Conservation (phyloP, 208 protist species). For the Trypanosoma avium region DNA sequence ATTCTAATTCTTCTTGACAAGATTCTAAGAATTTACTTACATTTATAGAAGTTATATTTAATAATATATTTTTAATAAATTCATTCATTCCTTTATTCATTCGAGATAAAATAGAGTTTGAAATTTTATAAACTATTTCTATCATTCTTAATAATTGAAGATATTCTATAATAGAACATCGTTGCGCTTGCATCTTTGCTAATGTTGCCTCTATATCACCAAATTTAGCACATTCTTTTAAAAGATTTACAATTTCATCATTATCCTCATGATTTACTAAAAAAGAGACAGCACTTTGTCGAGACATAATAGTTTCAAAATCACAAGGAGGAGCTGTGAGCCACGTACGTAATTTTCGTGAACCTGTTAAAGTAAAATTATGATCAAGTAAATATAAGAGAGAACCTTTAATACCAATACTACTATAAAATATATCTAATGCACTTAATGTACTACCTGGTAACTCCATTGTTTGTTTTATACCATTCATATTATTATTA, state of each 20-base stretch:
- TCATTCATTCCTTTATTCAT: neutral
- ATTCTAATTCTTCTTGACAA: constrained; percentile 39
- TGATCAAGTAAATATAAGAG: constrained; percentile 71
- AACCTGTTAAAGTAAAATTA: constrained; percentile 59
- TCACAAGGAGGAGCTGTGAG: constrained; percentile 57
- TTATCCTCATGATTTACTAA: constrained; percentile 40
- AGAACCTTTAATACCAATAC: constrained; percentile 41
- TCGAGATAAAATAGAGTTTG: constrained; percentile 17
- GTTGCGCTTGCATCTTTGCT: constrained; percentile 73
- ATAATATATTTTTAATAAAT: constrained; percentile 38
- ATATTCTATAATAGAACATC: constrained; percentile 74
- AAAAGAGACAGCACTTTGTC: constrained; percentile 54
- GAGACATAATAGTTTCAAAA: constrained; percentile 29
- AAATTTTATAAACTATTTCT: constrained; percentile 30
- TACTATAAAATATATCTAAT: constrained; percentile 83
- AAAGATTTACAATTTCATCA: constrained; percentile 46
- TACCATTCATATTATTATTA: neutral
- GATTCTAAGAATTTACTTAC: constrained; percentile 35
- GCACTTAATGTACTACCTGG: constrained; percentile 73
- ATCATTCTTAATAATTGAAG: constrained; percentile 62
- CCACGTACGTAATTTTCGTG: constrained; percentile 65
- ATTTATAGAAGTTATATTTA: constrained; percentile 17
- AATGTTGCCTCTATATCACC: constrained; percentile 78
- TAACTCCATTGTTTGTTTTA: constrained; percentile 31
- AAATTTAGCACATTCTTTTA: constrained; percentile 64